Base-by-base conservation (phyloP, 306 rosid genomes). In the Rubus parviflorus region DNA sequence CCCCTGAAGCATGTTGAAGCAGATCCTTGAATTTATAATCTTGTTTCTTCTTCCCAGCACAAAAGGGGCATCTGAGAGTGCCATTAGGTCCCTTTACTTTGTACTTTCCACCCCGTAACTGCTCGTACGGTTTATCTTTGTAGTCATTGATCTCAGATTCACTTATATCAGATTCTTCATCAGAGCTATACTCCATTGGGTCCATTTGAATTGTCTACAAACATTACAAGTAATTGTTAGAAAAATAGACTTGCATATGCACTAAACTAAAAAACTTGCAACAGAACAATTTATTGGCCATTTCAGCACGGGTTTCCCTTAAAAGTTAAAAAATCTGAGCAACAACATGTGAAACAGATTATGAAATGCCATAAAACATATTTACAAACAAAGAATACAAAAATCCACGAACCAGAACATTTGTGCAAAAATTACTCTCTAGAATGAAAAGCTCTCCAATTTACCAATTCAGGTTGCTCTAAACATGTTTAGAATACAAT, bases 1-100 rank as follows among this genome's bases (percentile, higher is more conserved):
- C 99, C 78, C 99, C 99, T 1, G 97, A 83, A 51, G 99, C 97
- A 86, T 95, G 99, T 76, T 89, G 96, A 35, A 87, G 82, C 66
- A 95, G 72, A 41, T 95, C 99, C 79, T 95, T 95, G 66, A 75
- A 95, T 61, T 92, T 92, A 85, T 89, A 95, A 56, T 95, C 97
- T 42, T 92, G 99, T 62, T 92, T 95, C 88, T 95, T 92, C 86
- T 95, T 95, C 67, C 98, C 98, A 60, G 93, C 88, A 82, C 99
- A 95, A 72, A 89, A 95, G 20, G 99, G 99, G 45, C 97, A 95
- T 79, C 97, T 85, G 25, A 95, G 96, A 56, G 87, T 84, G 58
- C 99, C 99, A 81, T 88, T 89, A 16, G 73, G 70, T 70, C 75
- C 68, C 78, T 85, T 91, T 43, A 95, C 97, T 81, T 87, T 87